Evolutionary conservation across 345 rosid species (phyloP), one percentile per base, ranked within the genome.

Genomic region (Eucalyptus regnans): DNA sequence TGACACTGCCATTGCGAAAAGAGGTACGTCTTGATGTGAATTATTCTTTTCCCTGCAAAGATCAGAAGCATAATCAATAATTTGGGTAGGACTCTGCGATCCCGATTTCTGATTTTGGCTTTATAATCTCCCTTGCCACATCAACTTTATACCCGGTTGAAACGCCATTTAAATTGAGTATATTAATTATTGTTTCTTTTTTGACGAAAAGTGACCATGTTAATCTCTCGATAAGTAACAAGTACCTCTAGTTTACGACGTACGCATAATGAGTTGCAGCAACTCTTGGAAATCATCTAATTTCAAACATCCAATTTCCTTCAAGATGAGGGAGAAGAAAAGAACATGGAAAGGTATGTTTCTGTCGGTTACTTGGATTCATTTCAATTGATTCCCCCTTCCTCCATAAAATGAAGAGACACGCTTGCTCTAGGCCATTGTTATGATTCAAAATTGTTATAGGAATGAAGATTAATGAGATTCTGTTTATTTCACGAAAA

Each of bases 401-500:
- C 37, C 37, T 64, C 10, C 41, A 14, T 15, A 0, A 15, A 66
- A 66, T 66, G 79, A 15, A 31, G 10, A 66, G 33, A n/a, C 17
- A 11, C 2, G 0, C 22, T 7, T 31, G 79, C 41, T 8, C n/a
- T 31, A 31, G 17, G 41, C 17, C 9, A 66, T 7, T n/a, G 5
- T 7, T n/a, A 15, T 7, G 41, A n/a, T 66, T 66, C 9, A 33
- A 66, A 15, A 66, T 16, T 31, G 10, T 31, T 66, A 15, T 15
- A 31, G 79, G 15, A 15, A 15, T 66, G 22, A 15, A 15, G 2
- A 66, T 66, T 23, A 22, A 0, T 52, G 4, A 22, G 29, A 23
- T 1, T 54, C 1, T 0, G 5, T 20, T 54, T 4, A 1, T 56
- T 22, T 56, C 29, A 4, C 0, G 2, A 56, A 56, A 4, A 56